Base-by-base conservation (phyloP, 179 eudicot species). In the Amaranthus tricolor region DNA sequence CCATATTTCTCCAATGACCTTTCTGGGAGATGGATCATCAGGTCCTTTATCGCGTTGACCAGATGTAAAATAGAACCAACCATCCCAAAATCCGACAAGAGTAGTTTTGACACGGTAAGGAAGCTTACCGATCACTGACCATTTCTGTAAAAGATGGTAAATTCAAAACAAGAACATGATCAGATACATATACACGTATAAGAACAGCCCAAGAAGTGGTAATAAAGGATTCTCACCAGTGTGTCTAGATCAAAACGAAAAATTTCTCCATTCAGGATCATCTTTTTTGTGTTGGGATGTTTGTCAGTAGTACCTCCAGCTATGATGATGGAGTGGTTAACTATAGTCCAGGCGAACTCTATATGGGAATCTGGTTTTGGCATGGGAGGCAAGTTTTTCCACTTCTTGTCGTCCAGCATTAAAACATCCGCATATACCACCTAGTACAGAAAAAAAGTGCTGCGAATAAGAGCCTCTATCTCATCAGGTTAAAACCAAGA, bases 321-420 rank as follows among this genome's bases (percentile, higher is more conserved):
- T 70, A 93, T 86, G 15, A 91, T 68, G 59, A 96, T 82, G 56
- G 98, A 91, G 77, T 85, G 84, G 73, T 93, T 93, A 21, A 91
- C 94, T 74, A 89, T 47, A 52, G 70, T 78, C 98, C 98, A 96
- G 71, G 99, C 98, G 85, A 96, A 96, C 87, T 93, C 99, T 65
- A 96, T 96, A 66, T 93, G 99, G 44, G 99, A 96, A 80, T 93
- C 95, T 45, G 99, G 97, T 85, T 96, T 96, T 74, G 94, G 99
- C 97, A 96, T 91, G 15, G 98, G 84, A 76, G 97, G 90, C 72
- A 93, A 82, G 59, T 70, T 86, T 76, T 93, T 96, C 99, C 99
- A 96, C 85, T 87, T 91, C 82, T 89, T 94, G 81, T 89, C 91
- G 79, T 89, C 99, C 79, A 96, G 84, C 99, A 96, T 84, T 84